Evolutionary conservation across 2,329 filamentous ascomycete genomes (phyloP), one percentile per base, ranked within the genome.

Genomic region (Paracamarosporium sp.): DNA sequence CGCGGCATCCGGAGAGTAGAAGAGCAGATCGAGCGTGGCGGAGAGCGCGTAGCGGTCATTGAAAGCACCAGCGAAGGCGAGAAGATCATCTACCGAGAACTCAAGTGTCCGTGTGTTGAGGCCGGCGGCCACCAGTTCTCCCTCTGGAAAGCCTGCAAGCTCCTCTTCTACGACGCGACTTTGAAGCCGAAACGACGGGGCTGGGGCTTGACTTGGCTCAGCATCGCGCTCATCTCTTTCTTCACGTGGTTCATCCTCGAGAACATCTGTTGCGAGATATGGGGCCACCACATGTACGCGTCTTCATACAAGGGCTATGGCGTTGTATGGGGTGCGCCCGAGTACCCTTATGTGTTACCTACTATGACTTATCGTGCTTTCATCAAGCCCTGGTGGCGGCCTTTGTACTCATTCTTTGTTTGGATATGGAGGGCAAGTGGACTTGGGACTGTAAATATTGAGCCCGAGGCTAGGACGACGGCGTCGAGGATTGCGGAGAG

Each of bases 281-380:
- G 83, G 70, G 85, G 82, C 66, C 81, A 84, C 46, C 81, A 81
- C 3, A 60, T 74, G 7, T 81, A 83, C 57, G 81, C 83, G 4
- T 63, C 73, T 12, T 76, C 66, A 7, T 85, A 85, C 62, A 71
- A 78, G 33, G 82, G 81, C 22, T 83, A 81, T 57, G 83, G 82
- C 52, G 74, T 85, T 31, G 75, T 80, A 41, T 79, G 79, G 20
- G 75, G 85, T 59, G 83, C 83, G 9, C 85, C 86, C 0, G 66
- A 75, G 22, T 84, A 81, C 50, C 85, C 85, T 0, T 85, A 81
- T 58, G 84, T 86, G 5, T 77, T 86, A 5, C 82, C 83, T 3
- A 86, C 83, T 3, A 78, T 87, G 67, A 56, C 86, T 3, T 83
- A 78, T 45, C 70, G 79, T 20, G 75, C 73, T 5, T 67, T 79